Conservation (phyloP, 495 filamentous ascomycete genomes). For the Neurospora sp. region DNA sequence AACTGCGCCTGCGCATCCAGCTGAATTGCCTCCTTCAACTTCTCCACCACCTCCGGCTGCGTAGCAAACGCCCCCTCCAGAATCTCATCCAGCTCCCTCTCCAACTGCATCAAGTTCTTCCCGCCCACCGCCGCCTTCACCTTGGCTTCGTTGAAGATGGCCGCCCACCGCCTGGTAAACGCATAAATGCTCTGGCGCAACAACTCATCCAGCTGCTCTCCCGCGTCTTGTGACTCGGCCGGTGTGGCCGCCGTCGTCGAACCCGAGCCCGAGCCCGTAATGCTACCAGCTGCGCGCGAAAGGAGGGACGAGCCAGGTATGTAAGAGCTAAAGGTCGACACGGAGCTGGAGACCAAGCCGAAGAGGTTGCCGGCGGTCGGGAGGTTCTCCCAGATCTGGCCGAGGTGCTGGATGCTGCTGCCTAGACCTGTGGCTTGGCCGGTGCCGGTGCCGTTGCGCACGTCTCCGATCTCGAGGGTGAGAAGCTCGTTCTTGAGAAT, state of each 20-base stretch:
- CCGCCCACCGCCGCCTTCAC: conserved; percentile 20
- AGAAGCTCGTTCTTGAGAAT: conserved; percentile 86
- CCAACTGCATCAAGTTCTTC: conserved; percentile 29
- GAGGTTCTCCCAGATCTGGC: conserved; percentile 67
- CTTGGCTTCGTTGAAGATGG: conserved; percentile 27
- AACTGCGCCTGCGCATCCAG: conserved; percentile 30
- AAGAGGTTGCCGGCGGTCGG: conserved; percentile 30
- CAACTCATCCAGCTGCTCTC: conserved; percentile 70
- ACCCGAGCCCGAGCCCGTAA: background rate
- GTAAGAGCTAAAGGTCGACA: conserved; percentile 21
- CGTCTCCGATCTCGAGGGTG: conserved; percentile 84
- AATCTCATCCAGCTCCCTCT: conserved; percentile 37
- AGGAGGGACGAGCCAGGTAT: conserved; percentile 24
- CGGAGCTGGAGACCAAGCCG: conserved; percentile 26
- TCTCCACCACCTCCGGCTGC: conserved; percentile 37
- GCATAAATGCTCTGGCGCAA: conserved; percentile 70
- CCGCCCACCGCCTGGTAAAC: conserved; percentile 57
- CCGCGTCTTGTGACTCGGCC: conserved; percentile 45
- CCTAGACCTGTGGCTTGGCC: background rate
- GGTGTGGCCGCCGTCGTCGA: background rate
- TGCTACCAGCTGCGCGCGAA: background rate
- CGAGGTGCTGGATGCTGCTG: conserved; percentile 50
- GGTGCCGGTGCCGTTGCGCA: conserved; percentile 51
- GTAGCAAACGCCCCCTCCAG: conserved; percentile 34
- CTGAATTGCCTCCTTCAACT: conserved; percentile 40